Conservation (phyloP, 768 basidiomycete species). For the Hirschioporus abietinus region DNA sequence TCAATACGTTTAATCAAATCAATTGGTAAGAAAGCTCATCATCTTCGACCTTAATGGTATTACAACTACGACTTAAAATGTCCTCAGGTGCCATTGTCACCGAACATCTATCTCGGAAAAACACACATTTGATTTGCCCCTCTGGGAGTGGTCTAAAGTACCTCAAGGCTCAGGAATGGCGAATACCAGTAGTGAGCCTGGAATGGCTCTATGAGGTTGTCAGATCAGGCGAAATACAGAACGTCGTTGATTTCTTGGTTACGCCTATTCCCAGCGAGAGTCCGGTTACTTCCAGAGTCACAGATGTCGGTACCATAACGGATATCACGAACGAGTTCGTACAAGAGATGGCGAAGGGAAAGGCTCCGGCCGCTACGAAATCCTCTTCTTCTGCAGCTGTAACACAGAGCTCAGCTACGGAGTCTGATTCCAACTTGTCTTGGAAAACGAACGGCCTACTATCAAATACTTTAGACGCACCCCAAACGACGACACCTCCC, state of each 20-base stretch:
- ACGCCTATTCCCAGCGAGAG: slow-evolving; percentile 2
- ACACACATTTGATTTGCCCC: slow-evolving; percentile 81
- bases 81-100: slow-evolving; percentile 48
- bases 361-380: not conserved
- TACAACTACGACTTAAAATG: slow-evolving; percentile 8
- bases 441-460: not conserved
- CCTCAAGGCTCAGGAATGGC: slow-evolving; percentile 76
- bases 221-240: slow-evolving; percentile 42
- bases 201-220: slow-evolving; percentile 66
- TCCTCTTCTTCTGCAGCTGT: not conserved
- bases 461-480: not conserved
- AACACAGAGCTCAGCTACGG: not conserved
- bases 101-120: slow-evolving; percentile 54
- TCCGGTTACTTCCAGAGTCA: not conserved
- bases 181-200: slow-evolving; percentile 62
- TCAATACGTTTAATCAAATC: not conserved
- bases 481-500: not conserved
- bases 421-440: not conserved
- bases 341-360: not conserved
- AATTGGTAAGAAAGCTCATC: slow-evolving; percentile 34
- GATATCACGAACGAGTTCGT: slow-evolving; percentile 44
- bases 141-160: slow-evolving; percentile 66
- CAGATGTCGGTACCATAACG: slow-evolving; percentile 25
- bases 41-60: not conserved
- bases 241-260: slow-evolving; percentile 7